Percentiles rank a stretch among this genome's conserved stretches.
Conservation (phyloP, 1,284 basidiomycete genomes). For the Puccinia coronata region DNA sequence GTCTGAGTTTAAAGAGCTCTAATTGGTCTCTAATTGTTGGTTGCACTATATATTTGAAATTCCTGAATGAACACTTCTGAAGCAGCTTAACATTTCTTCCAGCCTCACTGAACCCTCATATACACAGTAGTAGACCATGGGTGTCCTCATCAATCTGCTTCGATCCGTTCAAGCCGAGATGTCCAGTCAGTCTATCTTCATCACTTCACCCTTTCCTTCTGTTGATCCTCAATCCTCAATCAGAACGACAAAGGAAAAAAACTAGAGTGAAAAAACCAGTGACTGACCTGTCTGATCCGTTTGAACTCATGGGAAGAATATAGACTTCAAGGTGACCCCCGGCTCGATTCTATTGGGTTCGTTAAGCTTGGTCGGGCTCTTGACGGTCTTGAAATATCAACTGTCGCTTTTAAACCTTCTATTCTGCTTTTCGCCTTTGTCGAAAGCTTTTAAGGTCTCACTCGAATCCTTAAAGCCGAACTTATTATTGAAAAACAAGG, state of each 20-base stretch:
- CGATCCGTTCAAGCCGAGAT: too few relatives aligned
- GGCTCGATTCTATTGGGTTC: constrained; percentile 25
- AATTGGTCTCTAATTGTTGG: too few relatives aligned
- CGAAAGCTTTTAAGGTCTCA: constrained; percentile 28
- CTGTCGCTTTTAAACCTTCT: constrained; percentile 20
- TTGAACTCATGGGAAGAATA: neutral
- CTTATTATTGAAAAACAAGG: neutral
- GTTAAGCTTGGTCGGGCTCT: constrained; percentile 37
- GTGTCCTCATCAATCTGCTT: too few relatives aligned
- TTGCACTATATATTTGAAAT: too few relatives aligned
- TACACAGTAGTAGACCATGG: too few relatives aligned
- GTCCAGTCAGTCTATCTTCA: neutral
- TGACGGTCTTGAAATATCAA: constrained; percentile 23
- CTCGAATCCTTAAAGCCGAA: neutral
- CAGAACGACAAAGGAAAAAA: neutral
- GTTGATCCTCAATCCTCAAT: neutral
- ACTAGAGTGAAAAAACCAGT: neutral
- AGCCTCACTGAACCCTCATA: too few relatives aligned
- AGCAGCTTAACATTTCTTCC: too few relatives aligned
- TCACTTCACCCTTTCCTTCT: neutral
- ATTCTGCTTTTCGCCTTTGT: constrained; percentile 31
- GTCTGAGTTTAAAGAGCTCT: too few relatives aligned
- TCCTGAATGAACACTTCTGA: too few relatives aligned
- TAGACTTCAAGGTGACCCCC: neutral
- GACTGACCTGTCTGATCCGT: neutral